These are phyloP conservation scores for Labyrinthula sp. DNA, from an alignment of 352 stramenopile genomes.

Conservation along the genomic window DNA sequence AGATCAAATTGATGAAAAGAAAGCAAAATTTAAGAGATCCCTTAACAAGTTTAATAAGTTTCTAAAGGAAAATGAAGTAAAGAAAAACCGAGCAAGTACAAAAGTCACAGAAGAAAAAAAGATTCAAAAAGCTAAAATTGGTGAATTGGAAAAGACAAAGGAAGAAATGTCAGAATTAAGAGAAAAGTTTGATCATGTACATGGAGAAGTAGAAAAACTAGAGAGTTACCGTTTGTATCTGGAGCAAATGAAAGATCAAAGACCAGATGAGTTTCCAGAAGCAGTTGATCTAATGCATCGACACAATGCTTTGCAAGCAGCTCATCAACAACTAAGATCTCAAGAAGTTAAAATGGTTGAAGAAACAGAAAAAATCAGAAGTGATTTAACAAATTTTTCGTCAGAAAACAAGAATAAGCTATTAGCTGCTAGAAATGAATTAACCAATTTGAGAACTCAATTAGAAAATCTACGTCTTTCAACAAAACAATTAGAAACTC, in stretches of 20 bases:
- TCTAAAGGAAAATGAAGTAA: slow-evolving; percentile 69
- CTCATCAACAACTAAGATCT: slow-evolving; percentile 6
- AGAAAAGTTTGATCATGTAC: slow-evolving; percentile 44
- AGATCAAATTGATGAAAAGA: slow-evolving; percentile 67
- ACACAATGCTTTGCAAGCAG: slow-evolving; percentile 39
- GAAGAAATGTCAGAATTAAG: slow-evolving; percentile 31
- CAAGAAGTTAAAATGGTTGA: slow-evolving; percentile 18
- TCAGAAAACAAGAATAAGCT: too few species aligned
- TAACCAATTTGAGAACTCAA: slow-evolving; percentile 4
- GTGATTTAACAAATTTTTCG: too few species aligned
- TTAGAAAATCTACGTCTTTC: slow-evolving; percentile 2
- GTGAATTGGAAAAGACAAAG: slow-evolving; percentile 35
- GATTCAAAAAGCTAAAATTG: slow-evolving; percentile 59
- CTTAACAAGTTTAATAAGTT: slow-evolving; percentile 86
- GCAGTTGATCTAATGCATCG: slow-evolving; percentile 66
- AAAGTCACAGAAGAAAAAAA: slow-evolving; percentile 68
- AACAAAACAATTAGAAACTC: background rate
- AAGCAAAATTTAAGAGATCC: slow-evolving; percentile 73
- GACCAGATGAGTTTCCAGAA: slow-evolving; percentile 69
- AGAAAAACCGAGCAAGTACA: slow-evolving; percentile 70
- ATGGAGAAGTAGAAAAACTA: slow-evolving; percentile 33
- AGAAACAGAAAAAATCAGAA: slow-evolving; percentile 1
- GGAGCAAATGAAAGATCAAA: slow-evolving; percentile 58
- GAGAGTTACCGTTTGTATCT: slow-evolving; percentile 59
- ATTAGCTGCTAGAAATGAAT: too few species aligned